These are phyloP conservation scores for Pelargonium myrrhifolium DNA, from an alignment of 441 rosid species.

Conservation along the genomic window DNA sequence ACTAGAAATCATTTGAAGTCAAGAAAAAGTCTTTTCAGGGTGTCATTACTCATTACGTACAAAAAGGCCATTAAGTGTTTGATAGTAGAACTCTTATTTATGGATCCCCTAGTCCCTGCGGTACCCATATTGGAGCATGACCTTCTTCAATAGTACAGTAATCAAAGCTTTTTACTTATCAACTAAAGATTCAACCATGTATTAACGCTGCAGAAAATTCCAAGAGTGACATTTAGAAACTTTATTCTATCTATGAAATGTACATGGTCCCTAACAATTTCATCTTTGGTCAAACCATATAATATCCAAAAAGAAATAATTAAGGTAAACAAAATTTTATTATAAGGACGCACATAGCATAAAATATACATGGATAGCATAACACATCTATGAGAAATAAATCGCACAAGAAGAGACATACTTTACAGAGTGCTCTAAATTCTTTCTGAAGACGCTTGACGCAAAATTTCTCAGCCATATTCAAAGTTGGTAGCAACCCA, in stretches of 20 bases:
- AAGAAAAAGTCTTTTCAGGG: background rate
- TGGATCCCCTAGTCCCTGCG: too few relatives aligned
- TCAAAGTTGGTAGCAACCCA: conserved; percentile 15
- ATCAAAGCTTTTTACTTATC: too few relatives aligned
- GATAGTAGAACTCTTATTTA: too few relatives aligned
- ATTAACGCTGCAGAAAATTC: too few relatives aligned
- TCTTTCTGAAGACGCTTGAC: conserved; percentile 93
- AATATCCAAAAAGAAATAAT: background rate
- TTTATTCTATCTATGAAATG: too few relatives aligned
- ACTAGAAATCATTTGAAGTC: background rate
- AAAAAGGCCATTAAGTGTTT: too few relatives aligned
- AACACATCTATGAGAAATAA: background rate
- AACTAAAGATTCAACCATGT: too few relatives aligned
- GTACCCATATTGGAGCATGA: too few relatives aligned
- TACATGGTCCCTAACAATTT: background rate
- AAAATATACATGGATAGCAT: background rate
- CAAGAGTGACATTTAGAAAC: too few relatives aligned
- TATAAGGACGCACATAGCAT: background rate
- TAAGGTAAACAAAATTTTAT: background rate
- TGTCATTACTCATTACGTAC: too few relatives aligned
- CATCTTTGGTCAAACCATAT: background rate
- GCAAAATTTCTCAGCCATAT: conserved; percentile 88
- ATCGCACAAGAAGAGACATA: conserved; percentile 20
- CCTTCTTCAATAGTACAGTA: too few relatives aligned
- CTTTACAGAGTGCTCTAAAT: conserved; percentile 88